These are phyloP conservation scores for Saccharomycopsis amapae DNA, from an alignment of 805 yeast species.

Conservation along the genomic window DNA sequence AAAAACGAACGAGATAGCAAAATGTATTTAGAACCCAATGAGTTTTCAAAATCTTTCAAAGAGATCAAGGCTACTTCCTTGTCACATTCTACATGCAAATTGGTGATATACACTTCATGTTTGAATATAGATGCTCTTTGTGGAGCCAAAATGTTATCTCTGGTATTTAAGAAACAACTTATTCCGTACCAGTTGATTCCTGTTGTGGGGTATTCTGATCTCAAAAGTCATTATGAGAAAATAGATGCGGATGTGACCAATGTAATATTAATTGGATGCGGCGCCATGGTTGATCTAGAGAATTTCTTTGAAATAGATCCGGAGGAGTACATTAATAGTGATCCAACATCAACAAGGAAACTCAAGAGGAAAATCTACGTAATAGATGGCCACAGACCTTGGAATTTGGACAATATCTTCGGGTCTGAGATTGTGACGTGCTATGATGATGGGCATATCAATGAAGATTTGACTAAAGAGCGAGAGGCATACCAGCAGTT, in stretches of 20 bases:
- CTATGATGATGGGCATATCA: conserved; percentile 79
- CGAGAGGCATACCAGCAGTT: conserved; percentile 54
- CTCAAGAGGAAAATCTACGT: conserved; percentile 62
- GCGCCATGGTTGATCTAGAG: conserved; percentile 84
- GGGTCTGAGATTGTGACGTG: conserved; percentile 74
- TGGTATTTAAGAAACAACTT: conserved; percentile 67
- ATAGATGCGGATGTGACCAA: conserved; percentile 72
- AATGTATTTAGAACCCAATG: conserved; percentile 72
- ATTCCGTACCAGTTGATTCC: conserved; percentile 87
- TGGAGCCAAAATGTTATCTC: conserved; percentile 70
- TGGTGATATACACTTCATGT: conserved; percentile 84
- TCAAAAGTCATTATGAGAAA: conserved; percentile 52
- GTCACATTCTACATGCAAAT: conserved; percentile 87
- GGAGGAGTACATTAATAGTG: conserved; percentile 38
- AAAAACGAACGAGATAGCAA: too few relatives aligned
- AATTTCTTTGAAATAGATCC: conserved; percentile 59
- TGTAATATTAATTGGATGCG: conserved; percentile 83
- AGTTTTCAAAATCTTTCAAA: conserved; percentile 60
- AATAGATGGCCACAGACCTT: conserved; percentile 90
- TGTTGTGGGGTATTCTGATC: conserved; percentile 82
- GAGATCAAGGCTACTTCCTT: conserved; percentile 64
- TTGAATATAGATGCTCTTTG: conserved; percentile 88
- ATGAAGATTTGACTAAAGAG: conserved; percentile 48
- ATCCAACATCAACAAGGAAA: conserved; percentile 23
- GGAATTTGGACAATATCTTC: conserved; percentile 90